Conservation (phyloP, 352 stramenopile genomes). For the Globisporangium nodosum region DNA sequence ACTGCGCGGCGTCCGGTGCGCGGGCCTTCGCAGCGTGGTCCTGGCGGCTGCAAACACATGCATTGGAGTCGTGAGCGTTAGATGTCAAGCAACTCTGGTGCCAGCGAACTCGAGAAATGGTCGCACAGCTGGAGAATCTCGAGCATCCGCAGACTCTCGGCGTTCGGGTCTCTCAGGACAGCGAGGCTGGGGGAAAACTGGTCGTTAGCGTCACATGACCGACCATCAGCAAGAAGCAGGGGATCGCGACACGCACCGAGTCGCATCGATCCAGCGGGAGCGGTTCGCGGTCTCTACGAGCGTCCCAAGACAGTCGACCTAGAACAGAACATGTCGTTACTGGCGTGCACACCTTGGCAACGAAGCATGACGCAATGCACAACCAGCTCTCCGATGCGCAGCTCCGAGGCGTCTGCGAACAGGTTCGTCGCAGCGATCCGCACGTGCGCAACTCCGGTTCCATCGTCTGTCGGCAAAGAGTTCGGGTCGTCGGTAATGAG, state of each 20-base stretch:
- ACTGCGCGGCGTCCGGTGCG: neutral
- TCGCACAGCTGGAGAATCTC: conserved; percentile 55
- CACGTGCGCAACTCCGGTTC: conserved; percentile 25
- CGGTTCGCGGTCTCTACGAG: conserved; percentile 20
- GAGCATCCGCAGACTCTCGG: conserved; percentile 56
- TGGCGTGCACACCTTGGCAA: neutral
- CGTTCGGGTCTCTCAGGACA: conserved; percentile 45
- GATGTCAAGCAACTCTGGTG: neutral
- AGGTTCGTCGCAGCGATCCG: conserved; percentile 12
- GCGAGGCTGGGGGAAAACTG: conserved; percentile 17
- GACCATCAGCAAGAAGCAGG: neutral
- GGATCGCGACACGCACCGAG: conserved; percentile 17
- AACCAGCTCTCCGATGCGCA: conserved; percentile 29
- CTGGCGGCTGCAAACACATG: neutral
- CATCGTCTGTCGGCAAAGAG: conserved; percentile 25
- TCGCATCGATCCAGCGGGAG: conserved; percentile 30
- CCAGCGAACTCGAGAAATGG: neutral
- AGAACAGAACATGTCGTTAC: neutral
- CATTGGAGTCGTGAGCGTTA: neutral
- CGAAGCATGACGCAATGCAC: neutral
- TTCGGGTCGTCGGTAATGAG: neutral
- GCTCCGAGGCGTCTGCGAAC: conserved; percentile 5
- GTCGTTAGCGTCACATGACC: neutral
- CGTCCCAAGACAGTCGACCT: conserved; percentile 36
- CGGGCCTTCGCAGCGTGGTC: neutral